phyloP scores from a whole-genome alignment of 169 alveolate species.

The Eimeria tenella region DNA sequence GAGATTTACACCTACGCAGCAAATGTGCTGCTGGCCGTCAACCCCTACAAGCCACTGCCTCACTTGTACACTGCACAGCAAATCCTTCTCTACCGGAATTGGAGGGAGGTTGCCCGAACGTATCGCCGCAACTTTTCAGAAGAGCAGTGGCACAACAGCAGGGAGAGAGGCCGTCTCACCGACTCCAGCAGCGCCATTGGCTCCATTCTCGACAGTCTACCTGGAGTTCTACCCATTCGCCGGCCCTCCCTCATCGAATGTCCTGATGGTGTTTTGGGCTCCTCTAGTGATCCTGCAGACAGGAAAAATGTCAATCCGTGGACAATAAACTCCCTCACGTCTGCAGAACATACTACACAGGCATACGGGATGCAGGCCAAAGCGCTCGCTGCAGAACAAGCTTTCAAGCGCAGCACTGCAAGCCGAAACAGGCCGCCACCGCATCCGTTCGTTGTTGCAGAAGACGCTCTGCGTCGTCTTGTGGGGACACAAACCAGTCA shows the following conservation, averaged over 20 bases:
- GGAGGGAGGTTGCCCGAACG: constrained; percentile 37
- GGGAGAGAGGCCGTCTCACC: neutral
- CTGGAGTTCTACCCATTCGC: constrained; percentile 9
- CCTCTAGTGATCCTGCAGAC: neutral
- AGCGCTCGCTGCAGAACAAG: neutral
- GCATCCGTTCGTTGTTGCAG: constrained; percentile 83
- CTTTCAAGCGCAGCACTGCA: constrained; percentile 13
- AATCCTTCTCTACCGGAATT: constrained; percentile 34
- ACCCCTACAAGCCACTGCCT: constrained; percentile 92
- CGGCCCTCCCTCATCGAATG: neutral
- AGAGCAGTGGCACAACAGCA: neutral
- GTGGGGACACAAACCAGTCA: constrained; percentile 84
- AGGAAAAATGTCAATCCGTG: neutral
- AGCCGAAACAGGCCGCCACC: constrained; percentile 81
- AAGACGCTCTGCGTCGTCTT: constrained; percentile 75
- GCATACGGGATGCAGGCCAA: neutral
- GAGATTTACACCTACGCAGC: constrained; percentile 96
- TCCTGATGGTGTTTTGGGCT: neutral
- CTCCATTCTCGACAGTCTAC: constrained; percentile 18
- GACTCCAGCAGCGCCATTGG: neutral
- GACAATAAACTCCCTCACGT: neutral
- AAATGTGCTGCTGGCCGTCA: constrained; percentile 97
- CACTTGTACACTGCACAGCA: constrained; percentile 75
- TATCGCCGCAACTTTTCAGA: constrained; percentile 9
- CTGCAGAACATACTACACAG: neutral